Base-by-base conservation (phyloP, 805 yeast species). In the Saturnispora sekii region DNA sequence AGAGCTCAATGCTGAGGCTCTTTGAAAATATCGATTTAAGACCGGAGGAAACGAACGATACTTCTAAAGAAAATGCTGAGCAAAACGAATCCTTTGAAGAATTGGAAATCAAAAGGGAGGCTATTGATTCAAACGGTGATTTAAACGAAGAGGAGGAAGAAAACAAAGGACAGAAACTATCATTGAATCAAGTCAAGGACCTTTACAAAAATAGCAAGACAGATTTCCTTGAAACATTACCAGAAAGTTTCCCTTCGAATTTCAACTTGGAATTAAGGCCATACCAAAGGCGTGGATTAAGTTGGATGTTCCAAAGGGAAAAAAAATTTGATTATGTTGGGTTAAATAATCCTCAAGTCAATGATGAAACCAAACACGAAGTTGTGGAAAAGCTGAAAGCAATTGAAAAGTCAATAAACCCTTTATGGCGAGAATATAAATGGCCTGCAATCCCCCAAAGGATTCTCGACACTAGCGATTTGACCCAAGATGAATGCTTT, bases 301-400 rank as follows among this genome's bases (percentile, higher is more conserved):
- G 89, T 1, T 88, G 96, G 96, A 81, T 88, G 90, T 63, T 87
- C n/a, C 72, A 78, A 30, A 68, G 90, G 45, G 96, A 88, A 57
- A 70, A 74, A 34, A 88, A 81, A 50, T 62, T 73, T 48, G 72
- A 62, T n/a, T 44, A 60, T 11, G 59, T 75, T 29, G 74, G 70
- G 10, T 32, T 40, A 7, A 53, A 53, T 46, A 44, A 65, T 64
- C 36, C 48, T 50, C 15, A 48, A 38, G n/a, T 56, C 2, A 52
- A 35, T 52, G 46, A 45, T 49, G 55, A 45, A 26, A 56, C 49
- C 8, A 58, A 53, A 29, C 47, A 43, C 48, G 55, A 45, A 26
- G 56, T 52, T n/a, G 57, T 52, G 32, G 36, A 52, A 14, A 50
- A 55, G 10, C 46, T 63, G 2, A 49, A 53, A 4, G 47, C 45